Evolutionary conservation across 176 grass and related monocot species (phyloP).

Genomic region (Eleusine indica): DNA sequence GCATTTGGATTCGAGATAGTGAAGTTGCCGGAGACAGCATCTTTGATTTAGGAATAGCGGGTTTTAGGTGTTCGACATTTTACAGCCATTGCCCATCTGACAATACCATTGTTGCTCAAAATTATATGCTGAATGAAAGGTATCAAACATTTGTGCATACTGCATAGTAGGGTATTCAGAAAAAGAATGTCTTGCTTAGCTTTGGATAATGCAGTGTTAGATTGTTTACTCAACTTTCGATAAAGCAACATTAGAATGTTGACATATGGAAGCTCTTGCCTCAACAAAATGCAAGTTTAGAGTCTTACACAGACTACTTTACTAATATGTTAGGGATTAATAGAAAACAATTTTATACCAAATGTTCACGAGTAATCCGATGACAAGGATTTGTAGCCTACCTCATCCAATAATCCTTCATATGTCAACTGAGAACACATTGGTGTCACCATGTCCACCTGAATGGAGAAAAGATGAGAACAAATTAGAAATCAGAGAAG

Average conservation of each 20-base stretch:
- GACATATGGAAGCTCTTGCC: background rate
- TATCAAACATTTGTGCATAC: background rate
- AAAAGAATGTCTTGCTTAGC: background rate
- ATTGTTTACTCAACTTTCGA: background rate
- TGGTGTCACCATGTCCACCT: constrained; percentile 98
- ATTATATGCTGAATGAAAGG: constrained; percentile 9
- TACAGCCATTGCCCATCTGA: background rate
- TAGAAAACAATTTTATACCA: constrained; percentile 26
- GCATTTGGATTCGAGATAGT: too few relatives aligned
- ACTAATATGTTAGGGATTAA: background rate
- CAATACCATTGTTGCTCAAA: constrained; percentile 14
- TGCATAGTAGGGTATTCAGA: background rate
- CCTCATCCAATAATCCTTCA: constrained; percentile 98
- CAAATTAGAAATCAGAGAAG: constrained; percentile 23
- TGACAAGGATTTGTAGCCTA: constrained; percentile 31
- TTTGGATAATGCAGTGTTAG: background rate
- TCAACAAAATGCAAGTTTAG: background rate
- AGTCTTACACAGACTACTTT: background rate
- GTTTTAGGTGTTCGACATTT: constrained; percentile 8
- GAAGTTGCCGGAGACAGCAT: constrained; percentile 2
- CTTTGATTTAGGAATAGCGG: constrained; percentile 14
- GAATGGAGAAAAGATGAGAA: constrained; percentile 25
- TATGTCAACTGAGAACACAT: constrained; percentile 98
- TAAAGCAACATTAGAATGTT: constrained; percentile 2
- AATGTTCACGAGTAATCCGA: constrained; percentile 11